These are phyloP conservation scores for Vitis hybrid DNA, from an alignment of 177 flowering plant genomes.

Conservation along the genomic window DNA sequence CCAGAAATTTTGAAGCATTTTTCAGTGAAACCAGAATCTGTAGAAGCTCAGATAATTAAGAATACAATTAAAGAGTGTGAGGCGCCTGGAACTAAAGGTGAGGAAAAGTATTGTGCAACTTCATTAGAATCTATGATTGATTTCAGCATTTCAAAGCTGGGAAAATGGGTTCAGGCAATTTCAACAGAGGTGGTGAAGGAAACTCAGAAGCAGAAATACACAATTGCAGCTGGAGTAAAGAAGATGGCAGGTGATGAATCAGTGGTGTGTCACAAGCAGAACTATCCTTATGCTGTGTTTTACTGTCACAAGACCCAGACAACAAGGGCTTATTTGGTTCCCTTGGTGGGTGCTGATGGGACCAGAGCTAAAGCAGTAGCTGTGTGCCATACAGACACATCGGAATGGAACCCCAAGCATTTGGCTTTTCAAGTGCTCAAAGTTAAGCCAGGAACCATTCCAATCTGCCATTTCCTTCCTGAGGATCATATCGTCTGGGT, in stretches of 20 bases:
- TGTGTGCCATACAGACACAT: slow-evolving; percentile 48
- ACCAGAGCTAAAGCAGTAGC: slow-evolving; percentile 41
- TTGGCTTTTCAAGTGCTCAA: slow-evolving; percentile 53
- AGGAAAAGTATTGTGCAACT: slow-evolving; percentile 55
- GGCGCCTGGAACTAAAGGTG: slow-evolving; percentile 28
- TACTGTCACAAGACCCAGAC: slow-evolving; percentile 37
- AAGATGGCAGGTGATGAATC: slow-evolving; percentile 21
- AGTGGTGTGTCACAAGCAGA: slow-evolving; percentile 51
- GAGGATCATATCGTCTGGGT: slow-evolving; percentile 47
- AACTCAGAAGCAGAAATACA: slow-evolving; percentile 33
- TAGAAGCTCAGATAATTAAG: slow-evolving; percentile 31
- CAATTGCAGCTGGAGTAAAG: slow-evolving; percentile 26
- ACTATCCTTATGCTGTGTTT: slow-evolving; percentile 47
- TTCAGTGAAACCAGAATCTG: slow-evolving; percentile 24
- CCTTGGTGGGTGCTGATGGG: slow-evolving; percentile 39
- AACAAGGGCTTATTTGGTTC: slow-evolving; percentile 34
- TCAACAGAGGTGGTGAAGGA: slow-evolving; percentile 32
- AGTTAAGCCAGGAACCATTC: slow-evolving; percentile 47
- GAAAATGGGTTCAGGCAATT: slow-evolving; percentile 26
- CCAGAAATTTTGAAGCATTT: slow-evolving; percentile 24
- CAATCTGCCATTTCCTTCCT: slow-evolving; percentile 56
- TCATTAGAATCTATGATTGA: slow-evolving; percentile 60
- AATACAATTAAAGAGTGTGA: slow-evolving; percentile 45
- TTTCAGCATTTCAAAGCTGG: slow-evolving; percentile 37
- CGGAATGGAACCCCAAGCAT: slow-evolving; percentile 56